Percentiles rank a stretch among this genome's conserved stretches.
phyloP scores from a whole-genome alignment of 345 rosid genomes.

The Eucalyptus sp. region DNA sequence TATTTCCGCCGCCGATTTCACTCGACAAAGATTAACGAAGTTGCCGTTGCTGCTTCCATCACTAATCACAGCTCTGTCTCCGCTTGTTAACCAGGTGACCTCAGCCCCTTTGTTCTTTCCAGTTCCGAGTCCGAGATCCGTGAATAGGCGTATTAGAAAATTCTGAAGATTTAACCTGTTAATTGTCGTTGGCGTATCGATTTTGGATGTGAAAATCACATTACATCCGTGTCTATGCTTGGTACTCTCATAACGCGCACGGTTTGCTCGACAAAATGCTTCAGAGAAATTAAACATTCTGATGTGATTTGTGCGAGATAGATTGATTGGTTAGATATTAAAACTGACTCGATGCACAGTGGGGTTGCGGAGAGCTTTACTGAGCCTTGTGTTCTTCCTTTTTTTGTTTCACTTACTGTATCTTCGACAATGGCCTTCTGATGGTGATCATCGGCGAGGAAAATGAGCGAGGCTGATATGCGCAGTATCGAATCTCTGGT shows the following conservation, averaged over 20 bases:
- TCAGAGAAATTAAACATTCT: not conserved
- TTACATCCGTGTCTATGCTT: not conserved
- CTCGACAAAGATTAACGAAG: not conserved
- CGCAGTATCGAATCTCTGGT: not conserved
- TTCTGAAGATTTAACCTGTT: not conserved
- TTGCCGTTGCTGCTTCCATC: not conserved
- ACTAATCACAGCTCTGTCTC: not conserved
- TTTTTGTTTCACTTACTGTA: not conserved
- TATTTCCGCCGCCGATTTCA: not conserved
- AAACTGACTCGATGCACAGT: not conserved
- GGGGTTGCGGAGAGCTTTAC: not conserved
- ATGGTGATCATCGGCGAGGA: accelerated
- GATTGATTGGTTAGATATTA: not conserved
- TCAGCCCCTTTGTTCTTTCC: not conserved
- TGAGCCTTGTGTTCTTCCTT: not conserved
- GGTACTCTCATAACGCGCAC: not conserved
- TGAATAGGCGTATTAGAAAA: not conserved
- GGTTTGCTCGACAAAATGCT: not conserved
- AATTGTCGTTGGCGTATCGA: accelerated
- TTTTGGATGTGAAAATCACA: not conserved
- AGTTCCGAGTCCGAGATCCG: not conserved
- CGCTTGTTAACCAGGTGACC: not conserved
- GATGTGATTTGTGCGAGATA: not conserved
- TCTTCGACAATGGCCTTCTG: accelerated
- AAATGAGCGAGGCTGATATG: not conserved